Conservation (phyloP, 495 filamentous ascomycete genomes). For the Neurospora cerealis region DNA sequence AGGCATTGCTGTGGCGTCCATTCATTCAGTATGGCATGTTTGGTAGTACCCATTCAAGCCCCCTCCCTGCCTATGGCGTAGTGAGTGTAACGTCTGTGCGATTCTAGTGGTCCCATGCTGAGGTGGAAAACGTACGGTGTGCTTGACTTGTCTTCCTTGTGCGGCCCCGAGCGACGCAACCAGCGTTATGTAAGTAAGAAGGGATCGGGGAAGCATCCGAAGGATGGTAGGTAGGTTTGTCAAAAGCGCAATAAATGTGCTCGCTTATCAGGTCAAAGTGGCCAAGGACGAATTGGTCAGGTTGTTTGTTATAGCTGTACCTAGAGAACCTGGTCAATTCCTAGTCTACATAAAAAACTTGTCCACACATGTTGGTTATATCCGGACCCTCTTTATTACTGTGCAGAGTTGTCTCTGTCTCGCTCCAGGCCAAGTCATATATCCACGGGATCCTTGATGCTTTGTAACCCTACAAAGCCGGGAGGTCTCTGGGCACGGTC, state of each 20-base stretch:
- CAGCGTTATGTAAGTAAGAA: background rate
- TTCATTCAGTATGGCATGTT: background rate
- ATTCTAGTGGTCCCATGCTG: background rate
- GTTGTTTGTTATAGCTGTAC: background rate
- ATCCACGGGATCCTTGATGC: background rate
- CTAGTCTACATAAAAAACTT: background rate
- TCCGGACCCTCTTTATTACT: background rate
- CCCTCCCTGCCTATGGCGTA: background rate
- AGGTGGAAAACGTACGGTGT: background rate
- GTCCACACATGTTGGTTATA: background rate
- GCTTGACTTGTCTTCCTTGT: background rate
- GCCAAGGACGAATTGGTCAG: background rate
- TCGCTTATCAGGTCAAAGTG: background rate
- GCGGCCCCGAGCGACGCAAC: background rate
- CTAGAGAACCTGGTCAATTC: background rate
- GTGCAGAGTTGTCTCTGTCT: background rate
- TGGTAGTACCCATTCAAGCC: background rate
- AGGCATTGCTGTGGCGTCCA: background rate
- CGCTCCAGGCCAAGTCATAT: background rate
- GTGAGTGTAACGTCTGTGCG: background rate
- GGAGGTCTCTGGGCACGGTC: background rate
- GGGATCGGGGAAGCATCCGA: background rate
- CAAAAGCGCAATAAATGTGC: background rate
- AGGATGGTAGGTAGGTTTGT: background rate
- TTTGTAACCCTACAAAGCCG: background rate